Base-by-base conservation (phyloP, 2,329 filamentous ascomycete genomes). In the Apiospora hydei region DNA sequence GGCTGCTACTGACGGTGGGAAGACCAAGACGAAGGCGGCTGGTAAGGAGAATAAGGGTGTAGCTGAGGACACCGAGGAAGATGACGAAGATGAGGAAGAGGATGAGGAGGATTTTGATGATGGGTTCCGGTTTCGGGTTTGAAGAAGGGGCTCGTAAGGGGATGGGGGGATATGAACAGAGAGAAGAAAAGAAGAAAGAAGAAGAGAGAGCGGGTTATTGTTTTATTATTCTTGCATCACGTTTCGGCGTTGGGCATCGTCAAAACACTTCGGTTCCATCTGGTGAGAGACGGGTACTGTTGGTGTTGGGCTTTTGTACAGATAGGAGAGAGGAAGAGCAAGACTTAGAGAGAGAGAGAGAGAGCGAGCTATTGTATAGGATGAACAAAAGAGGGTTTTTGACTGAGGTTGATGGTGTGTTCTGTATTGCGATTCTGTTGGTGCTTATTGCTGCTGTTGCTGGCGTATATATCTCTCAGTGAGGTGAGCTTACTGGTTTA, bases 51-150 rank as follows among this genome's bases (percentile, higher is more conserved):
- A 72, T 30, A 67, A 76, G n/a, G 76, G 79, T 70, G 75, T 78
- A 30, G 76, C 77, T 67, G 69, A 70, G 6, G 75, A 74, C 11
- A 76, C 73, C 3, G 78, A 77, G 7, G 79, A 80, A 18, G 78
- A 83, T 30, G 84, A 85, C 2, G 85, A 81, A 2, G 81, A 82
- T 3, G 81, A 82, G 3, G 84, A 85, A 0, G 85, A 86, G 1
- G 85, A 86, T 0, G 84, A 85, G 0, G 85, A 88, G 0, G 86
- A 87, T 0, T 85, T 84, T 1, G 85, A 88, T 1, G 90, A 91
- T 72, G 89, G 86, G 1, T 91, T 92, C 75, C 81, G 88, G 44
- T 89, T 89, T 74, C 81, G 81, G 53, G 79, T 77, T 44, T 77
- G 66, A 67, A 34, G 6, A n/a, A 10, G 4, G 21, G 47, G 8